A percentile compares a stretch with the other conserved stretches of the same genome.
These are phyloP conservation scores for Calonectria honghensis DNA, from an alignment of 2,329 filamentous ascomycete species.

Conservation along the genomic window DNA sequence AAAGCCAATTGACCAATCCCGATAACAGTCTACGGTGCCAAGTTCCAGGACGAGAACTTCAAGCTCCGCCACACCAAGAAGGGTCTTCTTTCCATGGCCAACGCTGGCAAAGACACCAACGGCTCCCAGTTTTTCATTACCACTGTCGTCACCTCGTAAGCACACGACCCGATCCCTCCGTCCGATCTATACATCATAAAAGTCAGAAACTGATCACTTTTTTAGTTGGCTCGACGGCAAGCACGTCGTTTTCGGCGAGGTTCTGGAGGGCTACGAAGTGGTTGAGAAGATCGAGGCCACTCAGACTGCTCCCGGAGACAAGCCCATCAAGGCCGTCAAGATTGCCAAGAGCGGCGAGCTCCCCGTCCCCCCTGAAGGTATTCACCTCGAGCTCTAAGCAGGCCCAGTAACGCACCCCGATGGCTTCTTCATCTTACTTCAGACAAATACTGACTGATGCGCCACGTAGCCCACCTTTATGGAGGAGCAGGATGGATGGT, in stretches of 20 bases:
- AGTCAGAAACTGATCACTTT: slow-evolving; percentile 29
- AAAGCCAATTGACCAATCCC: slow-evolving; percentile 47
- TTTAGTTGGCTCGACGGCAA: slow-evolving; percentile 86
- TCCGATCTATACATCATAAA: slow-evolving; percentile 1
- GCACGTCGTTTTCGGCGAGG: slow-evolving; percentile 92
- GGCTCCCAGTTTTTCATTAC: slow-evolving; percentile 95
- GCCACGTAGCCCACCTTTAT: slow-evolving; percentile 54
- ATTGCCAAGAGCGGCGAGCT: slow-evolving; percentile 91
- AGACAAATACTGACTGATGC: slow-evolving; percentile 60
- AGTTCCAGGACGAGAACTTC: slow-evolving; percentile 95
- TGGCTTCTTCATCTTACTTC: slow-evolving; percentile 51
- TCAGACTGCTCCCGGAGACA: slow-evolving; percentile 79
- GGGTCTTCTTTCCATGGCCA: slow-evolving; percentile 89
- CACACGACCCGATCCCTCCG: slow-evolving; percentile 22
- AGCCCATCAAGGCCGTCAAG: slow-evolving; percentile 81
- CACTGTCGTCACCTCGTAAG: slow-evolving; percentile 84
- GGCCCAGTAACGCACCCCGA: slow-evolving; percentile 48
- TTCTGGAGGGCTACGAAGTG: slow-evolving; percentile 89
- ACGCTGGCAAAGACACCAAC: slow-evolving; percentile 89
- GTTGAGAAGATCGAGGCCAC: slow-evolving; percentile 86
- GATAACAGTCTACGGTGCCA: slow-evolving; percentile 84
- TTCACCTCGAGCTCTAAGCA: slow-evolving; percentile 89
- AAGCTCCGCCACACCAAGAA: slow-evolving; percentile 94
- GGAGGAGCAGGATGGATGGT: slow-evolving; percentile 50
- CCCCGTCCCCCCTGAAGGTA: slow-evolving; percentile 91